phyloP scores from a whole-genome alignment of 2,329 filamentous ascomycete genomes.

The Penicillium sp. region DNA sequence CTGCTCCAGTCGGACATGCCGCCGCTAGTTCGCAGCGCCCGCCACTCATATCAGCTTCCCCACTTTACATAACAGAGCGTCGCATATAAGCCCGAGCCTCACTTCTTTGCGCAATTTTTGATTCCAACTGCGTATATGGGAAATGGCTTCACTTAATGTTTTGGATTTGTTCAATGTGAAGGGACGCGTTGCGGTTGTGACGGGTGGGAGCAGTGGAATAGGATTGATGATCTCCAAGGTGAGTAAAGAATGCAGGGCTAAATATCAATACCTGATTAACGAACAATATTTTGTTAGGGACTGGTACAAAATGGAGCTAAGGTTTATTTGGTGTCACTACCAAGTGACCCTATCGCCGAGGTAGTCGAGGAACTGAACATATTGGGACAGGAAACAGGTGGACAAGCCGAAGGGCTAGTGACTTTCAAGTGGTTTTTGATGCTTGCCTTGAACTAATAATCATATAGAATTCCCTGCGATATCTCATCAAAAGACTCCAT shows the following conservation, averaged over 20 bases:
- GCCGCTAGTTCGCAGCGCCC: background rate
- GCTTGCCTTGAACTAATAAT: background rate
- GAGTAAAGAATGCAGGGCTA: background rate
- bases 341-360: slow-evolving; percentile 44
- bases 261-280: background rate
- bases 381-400: slow-evolving; percentile 38
- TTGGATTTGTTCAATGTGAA: slow-evolving; percentile 36
- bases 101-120: background rate
- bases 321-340: slow-evolving; percentile 47
- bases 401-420: slow-evolving; percentile 41
- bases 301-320: slow-evolving; percentile 50
- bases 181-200: slow-evolving; percentile 47
- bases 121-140: background rate
- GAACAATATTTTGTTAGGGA: slow-evolving; percentile 30
- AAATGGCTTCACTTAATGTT: slow-evolving; percentile 15
- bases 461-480: slow-evolving; percentile 26
- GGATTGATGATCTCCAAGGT: slow-evolving; percentile 52
- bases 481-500: slow-evolving; percentile 47
- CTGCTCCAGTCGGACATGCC: background rate
- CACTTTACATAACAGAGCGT: background rate
- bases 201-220: slow-evolving; percentile 48
- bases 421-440: background rate
- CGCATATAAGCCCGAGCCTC: background rate
- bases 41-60: background rate
- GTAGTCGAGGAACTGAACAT: slow-evolving; percentile 42